Percentiles rank a stretch among this genome's conserved stretches.
Evolutionary conservation across 176 grass and related monocot genomes (phyloP).

Genomic region (Triticum monococcum): DNA sequence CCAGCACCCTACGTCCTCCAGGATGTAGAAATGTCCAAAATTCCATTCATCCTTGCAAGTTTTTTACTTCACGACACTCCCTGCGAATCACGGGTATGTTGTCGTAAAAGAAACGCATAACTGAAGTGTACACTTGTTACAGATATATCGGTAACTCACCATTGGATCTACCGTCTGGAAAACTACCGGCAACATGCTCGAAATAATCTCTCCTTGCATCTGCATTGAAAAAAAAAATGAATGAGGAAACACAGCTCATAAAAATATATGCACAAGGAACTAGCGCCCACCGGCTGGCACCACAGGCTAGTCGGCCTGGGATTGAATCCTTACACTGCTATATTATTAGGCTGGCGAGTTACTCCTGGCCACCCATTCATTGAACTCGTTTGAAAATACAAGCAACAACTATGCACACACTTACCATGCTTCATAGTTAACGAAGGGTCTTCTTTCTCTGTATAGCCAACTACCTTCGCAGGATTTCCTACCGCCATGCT

Average conservation of each 20-base stretch:
- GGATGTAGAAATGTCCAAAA: not conserved
- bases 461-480: constrained; percentile 84
- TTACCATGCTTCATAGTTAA: constrained; percentile 99
- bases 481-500: constrained; percentile 99
- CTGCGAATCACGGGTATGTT: constrained; percentile 1
- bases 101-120: not conserved
- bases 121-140: not conserved
- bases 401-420: not conserved
- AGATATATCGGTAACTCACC: constrained; percentile 38
- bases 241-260: not conserved
- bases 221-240: constrained; percentile 38
- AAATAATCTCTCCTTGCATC: constrained; percentile 95
- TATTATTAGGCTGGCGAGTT: not conserved
- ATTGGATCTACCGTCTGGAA: constrained; percentile 37
- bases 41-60: not conserved
- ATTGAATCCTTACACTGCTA: not conserved
- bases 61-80: constrained; percentile 11
- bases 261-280: not conserved
- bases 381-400: not conserved
- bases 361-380: not conserved
- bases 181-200: constrained; percentile 71
- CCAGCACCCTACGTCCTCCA: not conserved
- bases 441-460: constrained; percentile 86
- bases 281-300: not conserved
- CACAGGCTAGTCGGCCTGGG: not conserved